Evolutionary conservation across 176 grass and related monocot genomes (phyloP).

Genomic region (Eleusine indica): DNA sequence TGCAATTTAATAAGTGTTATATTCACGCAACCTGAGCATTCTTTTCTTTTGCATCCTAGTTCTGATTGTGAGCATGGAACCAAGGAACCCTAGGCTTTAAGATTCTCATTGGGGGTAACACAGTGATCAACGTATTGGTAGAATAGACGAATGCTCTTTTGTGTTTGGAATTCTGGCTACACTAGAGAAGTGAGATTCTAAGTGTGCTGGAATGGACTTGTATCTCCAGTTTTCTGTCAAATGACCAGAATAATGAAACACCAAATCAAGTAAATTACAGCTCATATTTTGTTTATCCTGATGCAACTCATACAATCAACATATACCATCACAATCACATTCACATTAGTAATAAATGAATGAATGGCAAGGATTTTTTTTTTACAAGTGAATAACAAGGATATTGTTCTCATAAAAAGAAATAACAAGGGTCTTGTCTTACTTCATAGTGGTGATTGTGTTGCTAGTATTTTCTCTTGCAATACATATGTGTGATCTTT

Average conservation of each 20-base stretch:
- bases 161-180: neutral
- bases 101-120: neutral
- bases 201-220: neutral
- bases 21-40: neutral
- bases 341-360: neutral
- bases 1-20: constrained; percentile 2
- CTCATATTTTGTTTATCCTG: neutral
- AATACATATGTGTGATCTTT: neutral
- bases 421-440: no score
- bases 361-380: no score
- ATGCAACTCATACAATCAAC: neutral
- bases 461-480: neutral
- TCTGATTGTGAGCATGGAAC: constrained; percentile 11
- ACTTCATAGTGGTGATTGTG: neutral
- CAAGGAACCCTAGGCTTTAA: neutral
- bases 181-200: constrained; percentile 29
- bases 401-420: neutral
- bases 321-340: neutral
- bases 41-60: constrained; percentile 1
- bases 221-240: neutral
- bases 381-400: neutral
- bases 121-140: neutral
- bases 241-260: neutral
- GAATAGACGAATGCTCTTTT: neutral
- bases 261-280: neutral